Evolutionary conservation across 2,329 filamentous ascomycete species (phyloP).

Genomic region (Chaetomiaceae sp.): DNA sequence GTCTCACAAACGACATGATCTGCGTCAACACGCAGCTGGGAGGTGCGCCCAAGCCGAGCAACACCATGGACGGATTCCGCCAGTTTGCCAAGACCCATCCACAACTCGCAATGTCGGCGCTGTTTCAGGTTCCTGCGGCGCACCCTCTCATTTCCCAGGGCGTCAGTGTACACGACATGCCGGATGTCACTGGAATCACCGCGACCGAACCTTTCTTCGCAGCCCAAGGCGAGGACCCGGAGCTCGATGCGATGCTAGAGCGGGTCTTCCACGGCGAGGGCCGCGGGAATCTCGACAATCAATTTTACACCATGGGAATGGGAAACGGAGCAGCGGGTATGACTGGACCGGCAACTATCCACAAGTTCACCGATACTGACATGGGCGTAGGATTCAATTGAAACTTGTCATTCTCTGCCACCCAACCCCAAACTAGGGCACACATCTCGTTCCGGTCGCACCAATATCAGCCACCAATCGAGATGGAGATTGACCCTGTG

Average conservation of each 20-base stretch:
- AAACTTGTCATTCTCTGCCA: background rate
- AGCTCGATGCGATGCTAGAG: slow-evolving; percentile 12
- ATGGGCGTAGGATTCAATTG: slow-evolving; percentile 7
- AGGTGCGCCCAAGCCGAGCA: background rate
- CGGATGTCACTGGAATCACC: background rate
- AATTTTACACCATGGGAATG: slow-evolving; percentile 1
- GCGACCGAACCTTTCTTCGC: background rate
- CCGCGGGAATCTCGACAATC: background rate
- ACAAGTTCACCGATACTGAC: no score
- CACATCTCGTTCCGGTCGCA: background rate
- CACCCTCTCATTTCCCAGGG: slow-evolving; percentile 9
- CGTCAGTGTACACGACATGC: slow-evolving; percentile 3
- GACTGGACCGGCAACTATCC: background rate
- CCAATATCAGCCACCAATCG: no score
- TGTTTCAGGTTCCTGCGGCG: slow-evolving; percentile 9
- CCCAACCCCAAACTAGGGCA: background rate
- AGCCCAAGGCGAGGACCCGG: slow-evolving; percentile 1
- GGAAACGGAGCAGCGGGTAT: slow-evolving; percentile 2
- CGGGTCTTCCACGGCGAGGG: slow-evolving; percentile 2
- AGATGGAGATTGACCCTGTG: no score
- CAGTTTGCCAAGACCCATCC: slow-evolving; percentile 11
- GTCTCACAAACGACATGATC: slow-evolving; percentile 16
- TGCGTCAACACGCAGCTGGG: slow-evolving; percentile 18
- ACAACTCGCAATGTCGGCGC: slow-evolving; percentile 13
- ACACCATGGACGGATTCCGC: slow-evolving; percentile 10